Percentiles rank a stretch among this genome's conserved stretches.
Conservation (phyloP, 805 yeast species). For the Cyberlindnera euphorbiae region DNA sequence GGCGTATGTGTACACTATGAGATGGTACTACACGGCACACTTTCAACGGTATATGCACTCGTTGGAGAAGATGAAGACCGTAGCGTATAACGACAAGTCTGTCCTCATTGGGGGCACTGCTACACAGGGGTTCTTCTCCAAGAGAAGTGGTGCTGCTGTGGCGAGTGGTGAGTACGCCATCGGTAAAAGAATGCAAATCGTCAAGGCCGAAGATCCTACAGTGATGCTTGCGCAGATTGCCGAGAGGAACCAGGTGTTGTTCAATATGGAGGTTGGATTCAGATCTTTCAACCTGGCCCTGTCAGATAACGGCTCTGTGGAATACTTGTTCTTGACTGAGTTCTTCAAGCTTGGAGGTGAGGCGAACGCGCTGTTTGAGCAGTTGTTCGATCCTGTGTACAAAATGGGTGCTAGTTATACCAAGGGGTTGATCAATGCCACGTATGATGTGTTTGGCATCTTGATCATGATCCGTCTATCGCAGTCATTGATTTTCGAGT, state of each 20-base stretch:
- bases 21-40: slow-evolving; percentile 83
- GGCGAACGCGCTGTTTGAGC: slow-evolving; percentile 41
- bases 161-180: slow-evolving; percentile 26
- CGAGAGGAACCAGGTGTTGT: slow-evolving; percentile 60
- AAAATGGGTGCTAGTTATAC: slow-evolving; percentile 46
- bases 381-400: slow-evolving; percentile 50
- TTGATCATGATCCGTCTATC: slow-evolving; percentile 68
- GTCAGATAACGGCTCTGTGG: slow-evolving; percentile 72
- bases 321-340: slow-evolving; percentile 65
- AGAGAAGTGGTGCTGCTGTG: slow-evolving; percentile 5
- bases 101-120: slow-evolving; percentile 45
- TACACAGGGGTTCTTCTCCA: slow-evolving; percentile 14
- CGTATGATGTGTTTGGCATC: slow-evolving; percentile 75
- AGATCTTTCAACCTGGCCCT: slow-evolving; percentile 69
- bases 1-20: slow-evolving; percentile 85
- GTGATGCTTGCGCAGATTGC: slow-evolving; percentile 83
- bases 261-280: slow-evolving; percentile 71
- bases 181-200: slow-evolving; percentile 50
- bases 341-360: slow-evolving; percentile 53
- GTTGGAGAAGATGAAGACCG: slow-evolving; percentile 55
- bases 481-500: slow-evolving; percentile 57
- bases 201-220: slow-evolving; percentile 50
- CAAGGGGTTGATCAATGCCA: slow-evolving; percentile 31
- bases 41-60: slow-evolving; percentile 75
- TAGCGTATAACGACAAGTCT: slow-evolving; percentile 45